These are phyloP conservation scores for Capsicum rhomboideum DNA, from an alignment of 257 asterid genomes.

Conservation along the genomic window DNA sequence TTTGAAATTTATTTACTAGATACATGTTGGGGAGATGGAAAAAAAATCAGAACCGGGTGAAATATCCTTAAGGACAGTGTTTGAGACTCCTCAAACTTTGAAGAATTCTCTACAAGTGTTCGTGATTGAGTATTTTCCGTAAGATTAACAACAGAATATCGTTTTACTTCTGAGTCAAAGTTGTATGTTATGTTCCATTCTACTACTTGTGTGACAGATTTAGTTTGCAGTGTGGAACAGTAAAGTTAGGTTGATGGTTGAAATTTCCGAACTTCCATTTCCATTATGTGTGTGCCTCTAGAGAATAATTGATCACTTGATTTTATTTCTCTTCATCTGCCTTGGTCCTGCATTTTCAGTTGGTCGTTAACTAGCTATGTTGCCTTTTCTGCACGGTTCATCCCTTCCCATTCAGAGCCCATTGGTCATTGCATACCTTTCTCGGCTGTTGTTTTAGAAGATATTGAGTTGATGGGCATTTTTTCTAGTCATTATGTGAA, in stretches of 20 bases:
- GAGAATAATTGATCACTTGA: neutral
- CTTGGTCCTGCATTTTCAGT: neutral
- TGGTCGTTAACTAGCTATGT: neutral
- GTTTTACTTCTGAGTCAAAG: neutral
- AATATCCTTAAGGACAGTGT: no score
- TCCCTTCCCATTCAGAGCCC: neutral
- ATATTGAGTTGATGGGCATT: neutral
- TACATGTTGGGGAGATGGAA: no score
- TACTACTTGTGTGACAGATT: neutral
- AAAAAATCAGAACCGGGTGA: no score
- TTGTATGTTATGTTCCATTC: neutral
- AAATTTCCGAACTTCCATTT: neutral
- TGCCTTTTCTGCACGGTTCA: neutral
- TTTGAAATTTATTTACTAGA: no score
- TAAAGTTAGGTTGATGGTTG: neutral
- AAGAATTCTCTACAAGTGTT: no score
- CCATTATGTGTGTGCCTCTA: neutral
- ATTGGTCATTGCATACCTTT: neutral
- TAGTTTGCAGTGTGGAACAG: neutral
- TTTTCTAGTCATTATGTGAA: neutral
- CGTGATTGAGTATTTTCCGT: no score
- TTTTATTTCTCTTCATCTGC: neutral
- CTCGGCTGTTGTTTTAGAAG: neutral
- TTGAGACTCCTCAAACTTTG: no score
- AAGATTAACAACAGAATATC: no score